Percentiles rank a stretch among this genome's conserved stretches.
These are phyloP conservation scores for Pichia nakasei DNA, from an alignment of 805 yeast genomes.

Conservation along the genomic window DNA sequence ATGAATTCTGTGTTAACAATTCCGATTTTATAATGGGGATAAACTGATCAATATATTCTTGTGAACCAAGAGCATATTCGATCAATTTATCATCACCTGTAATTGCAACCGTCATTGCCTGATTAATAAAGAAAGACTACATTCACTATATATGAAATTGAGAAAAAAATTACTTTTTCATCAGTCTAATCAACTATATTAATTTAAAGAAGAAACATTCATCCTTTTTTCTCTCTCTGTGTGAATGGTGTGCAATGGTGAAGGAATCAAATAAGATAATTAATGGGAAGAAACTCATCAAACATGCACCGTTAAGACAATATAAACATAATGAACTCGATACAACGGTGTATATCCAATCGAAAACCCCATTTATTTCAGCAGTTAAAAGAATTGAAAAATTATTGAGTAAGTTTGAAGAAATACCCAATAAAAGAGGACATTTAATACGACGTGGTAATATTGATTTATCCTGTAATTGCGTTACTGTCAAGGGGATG, in stretches of 20 bases:
- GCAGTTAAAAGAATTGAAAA: constrained; percentile 59
- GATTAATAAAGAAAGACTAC: too few species aligned
- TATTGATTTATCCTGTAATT: constrained; percentile 18
- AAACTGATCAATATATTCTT: constrained; percentile 70
- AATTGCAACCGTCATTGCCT: not conserved
- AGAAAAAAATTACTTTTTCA: too few species aligned
- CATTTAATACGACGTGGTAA: constrained; percentile 14
- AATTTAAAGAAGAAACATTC: too few species aligned
- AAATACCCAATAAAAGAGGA: constrained; percentile 35
- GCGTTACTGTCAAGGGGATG: constrained; percentile 61
- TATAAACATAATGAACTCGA: constrained; percentile 37
- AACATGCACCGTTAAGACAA: constrained; percentile 44
- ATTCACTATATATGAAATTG: too few species aligned
- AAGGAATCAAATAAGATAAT: not conserved
- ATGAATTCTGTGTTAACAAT: constrained; percentile 38
- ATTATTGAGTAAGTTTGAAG: constrained; percentile 29
- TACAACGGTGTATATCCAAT: constrained; percentile 48
- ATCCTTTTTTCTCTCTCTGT: not conserved
- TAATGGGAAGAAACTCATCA: constrained; percentile 22
- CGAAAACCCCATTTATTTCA: constrained; percentile 63
- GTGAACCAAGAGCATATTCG: constrained; percentile 39
- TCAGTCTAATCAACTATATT: too few species aligned
- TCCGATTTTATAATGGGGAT: constrained; percentile 68
- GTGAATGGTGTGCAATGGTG: not conserved
- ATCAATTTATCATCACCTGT: constrained; percentile 11